Percentiles rank a stretch among this genome's conserved stretches.
Evolutionary conservation across 768 basidiomycete species (phyloP).

Genomic region (Russula ochroleuca): DNA sequence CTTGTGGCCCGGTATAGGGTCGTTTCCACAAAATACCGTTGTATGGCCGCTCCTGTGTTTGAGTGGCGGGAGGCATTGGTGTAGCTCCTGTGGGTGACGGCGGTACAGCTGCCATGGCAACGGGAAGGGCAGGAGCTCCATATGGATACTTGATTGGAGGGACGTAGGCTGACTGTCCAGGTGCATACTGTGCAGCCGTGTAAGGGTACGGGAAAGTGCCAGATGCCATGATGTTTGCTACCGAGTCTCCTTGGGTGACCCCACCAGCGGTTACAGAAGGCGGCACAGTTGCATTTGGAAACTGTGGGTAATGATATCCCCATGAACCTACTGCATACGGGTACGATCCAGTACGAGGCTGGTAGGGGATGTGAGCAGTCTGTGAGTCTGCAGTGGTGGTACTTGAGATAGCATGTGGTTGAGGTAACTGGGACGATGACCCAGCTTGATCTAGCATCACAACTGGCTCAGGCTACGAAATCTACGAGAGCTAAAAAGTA

Average conservation of each 20-base stretch:
- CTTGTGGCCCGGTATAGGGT: constrained; percentile 19
- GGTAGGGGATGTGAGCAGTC: constrained; percentile 6
- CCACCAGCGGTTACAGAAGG: not conserved
- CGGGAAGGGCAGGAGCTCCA: constrained; percentile 13
- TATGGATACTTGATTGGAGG: constrained; percentile 22
- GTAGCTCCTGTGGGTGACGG: not conserved
- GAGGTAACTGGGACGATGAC: constrained; percentile 3
- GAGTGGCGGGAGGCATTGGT: not conserved
- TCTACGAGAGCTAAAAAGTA: constrained; percentile 10
- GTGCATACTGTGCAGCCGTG: constrained; percentile 9
- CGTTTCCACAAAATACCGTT: constrained; percentile 22
- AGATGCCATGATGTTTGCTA: constrained; percentile 4
- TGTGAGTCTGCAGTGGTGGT: constrained; percentile 1
- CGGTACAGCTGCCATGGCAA: not conserved
- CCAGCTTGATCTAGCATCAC: constrained; percentile 4
- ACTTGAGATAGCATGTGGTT: not conserved
- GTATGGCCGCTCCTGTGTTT: constrained; percentile 6
- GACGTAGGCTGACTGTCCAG: constrained; percentile 23
- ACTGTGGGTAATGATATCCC: constrained; percentile 15
- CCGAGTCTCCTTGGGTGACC: constrained; percentile 11
- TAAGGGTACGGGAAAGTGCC: constrained; percentile 19
- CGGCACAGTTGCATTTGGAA: not conserved
- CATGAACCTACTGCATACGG: constrained; percentile 11
- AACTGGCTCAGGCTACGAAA: constrained; percentile 10
- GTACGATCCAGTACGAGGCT: constrained; percentile 6